Conservation (phyloP, 495 filamentous ascomycete genomes). For the Penicillium bialowiezense region DNA sequence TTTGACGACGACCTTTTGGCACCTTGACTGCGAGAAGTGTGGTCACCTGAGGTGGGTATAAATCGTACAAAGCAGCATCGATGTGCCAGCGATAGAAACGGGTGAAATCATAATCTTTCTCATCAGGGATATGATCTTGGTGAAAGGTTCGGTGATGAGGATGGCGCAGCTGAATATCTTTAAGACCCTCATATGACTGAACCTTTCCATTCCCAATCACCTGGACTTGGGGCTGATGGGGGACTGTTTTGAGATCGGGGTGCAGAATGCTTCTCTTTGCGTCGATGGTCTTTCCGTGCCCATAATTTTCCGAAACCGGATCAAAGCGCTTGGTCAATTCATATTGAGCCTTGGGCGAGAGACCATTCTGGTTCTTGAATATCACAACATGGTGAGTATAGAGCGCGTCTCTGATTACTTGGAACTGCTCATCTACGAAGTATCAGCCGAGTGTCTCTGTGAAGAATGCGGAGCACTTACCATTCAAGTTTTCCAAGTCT, state of each 20-base stretch:
- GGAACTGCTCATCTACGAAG: conserved; percentile 55
- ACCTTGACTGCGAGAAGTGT: conserved; percentile 66
- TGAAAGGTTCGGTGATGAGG: conserved; percentile 76
- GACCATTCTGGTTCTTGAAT: conserved; percentile 61
- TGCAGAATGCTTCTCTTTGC: conserved; percentile 67
- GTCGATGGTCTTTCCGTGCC: conserved; percentile 69
- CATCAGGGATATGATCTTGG: conserved; percentile 56
- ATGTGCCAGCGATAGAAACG: conserved; percentile 80
- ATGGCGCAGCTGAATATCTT: conserved; percentile 64
- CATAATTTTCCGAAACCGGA: conserved; percentile 59
- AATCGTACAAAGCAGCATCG: conserved; percentile 70
- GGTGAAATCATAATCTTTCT: conserved; percentile 63
- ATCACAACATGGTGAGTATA: conserved; percentile 64
- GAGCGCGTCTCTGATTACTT: conserved; percentile 55
- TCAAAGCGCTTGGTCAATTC: conserved; percentile 69
- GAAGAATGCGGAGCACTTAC: conserved; percentile 11
- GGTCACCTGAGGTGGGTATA: conserved; percentile 67
- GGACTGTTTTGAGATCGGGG: conserved; percentile 74
- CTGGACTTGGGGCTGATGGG: conserved; percentile 75
- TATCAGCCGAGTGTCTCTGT: not conserved
- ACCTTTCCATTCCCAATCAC: conserved; percentile 73
- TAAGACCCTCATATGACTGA: conserved; percentile 61
- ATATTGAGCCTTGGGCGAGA: conserved; percentile 66
- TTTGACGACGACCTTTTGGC: conserved; percentile 61
- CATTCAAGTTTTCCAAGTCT: conserved; percentile 58